A percentile compares a stretch with the other conserved stretches of the same genome.
phyloP scores from a whole-genome alignment of 495 filamentous ascomycete genomes.

The Staphylotrichum longicolle region DNA sequence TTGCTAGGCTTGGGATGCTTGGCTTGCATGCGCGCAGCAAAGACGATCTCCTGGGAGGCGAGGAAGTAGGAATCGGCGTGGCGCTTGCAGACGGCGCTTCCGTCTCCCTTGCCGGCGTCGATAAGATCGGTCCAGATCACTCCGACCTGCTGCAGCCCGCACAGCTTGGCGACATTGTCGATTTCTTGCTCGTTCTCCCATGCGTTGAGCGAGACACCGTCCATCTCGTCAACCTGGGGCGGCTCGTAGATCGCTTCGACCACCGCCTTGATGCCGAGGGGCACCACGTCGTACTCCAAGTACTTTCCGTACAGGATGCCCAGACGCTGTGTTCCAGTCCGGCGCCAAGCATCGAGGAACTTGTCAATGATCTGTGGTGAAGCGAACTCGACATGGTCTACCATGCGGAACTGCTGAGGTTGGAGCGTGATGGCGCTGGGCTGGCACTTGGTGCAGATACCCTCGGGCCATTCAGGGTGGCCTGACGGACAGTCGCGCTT shows the following conservation, averaged over 20 bases:
- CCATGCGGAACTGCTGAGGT: conserved; percentile 92
- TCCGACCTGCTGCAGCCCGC: conserved; percentile 85
- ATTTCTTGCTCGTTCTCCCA: conserved; percentile 87
- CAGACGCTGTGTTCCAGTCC: conserved; percentile 71
- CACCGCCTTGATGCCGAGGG: conserved; percentile 90
- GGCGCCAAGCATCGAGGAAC: conserved; percentile 87
- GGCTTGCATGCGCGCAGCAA: conserved; percentile 83
- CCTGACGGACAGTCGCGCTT: conserved; percentile 86
- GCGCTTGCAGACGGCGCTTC: conserved; percentile 87
- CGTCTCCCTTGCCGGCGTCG: conserved; percentile 76
- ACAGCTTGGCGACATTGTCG: conserved; percentile 75
- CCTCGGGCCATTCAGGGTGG: conserved; percentile 89
- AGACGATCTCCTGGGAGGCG: conserved; percentile 86
- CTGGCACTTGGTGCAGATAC: conserved; percentile 99
- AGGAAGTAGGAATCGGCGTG: conserved; percentile 95
- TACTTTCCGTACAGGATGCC: conserved; percentile 92
- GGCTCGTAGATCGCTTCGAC: conserved; percentile 98
- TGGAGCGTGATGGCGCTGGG: conserved; percentile 95
- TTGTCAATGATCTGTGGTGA: conserved; percentile 77
- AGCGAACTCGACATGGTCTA: conserved; percentile 97
- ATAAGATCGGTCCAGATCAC: conserved; percentile 94
- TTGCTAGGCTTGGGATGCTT: conserved; percentile 87
- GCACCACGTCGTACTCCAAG: conserved; percentile 87
- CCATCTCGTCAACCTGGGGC: conserved; percentile 85
- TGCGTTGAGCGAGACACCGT: conserved; percentile 81